Evolutionary conservation across 805 yeast species (phyloP).

Genomic region (Yarrowia deformans): DNA sequence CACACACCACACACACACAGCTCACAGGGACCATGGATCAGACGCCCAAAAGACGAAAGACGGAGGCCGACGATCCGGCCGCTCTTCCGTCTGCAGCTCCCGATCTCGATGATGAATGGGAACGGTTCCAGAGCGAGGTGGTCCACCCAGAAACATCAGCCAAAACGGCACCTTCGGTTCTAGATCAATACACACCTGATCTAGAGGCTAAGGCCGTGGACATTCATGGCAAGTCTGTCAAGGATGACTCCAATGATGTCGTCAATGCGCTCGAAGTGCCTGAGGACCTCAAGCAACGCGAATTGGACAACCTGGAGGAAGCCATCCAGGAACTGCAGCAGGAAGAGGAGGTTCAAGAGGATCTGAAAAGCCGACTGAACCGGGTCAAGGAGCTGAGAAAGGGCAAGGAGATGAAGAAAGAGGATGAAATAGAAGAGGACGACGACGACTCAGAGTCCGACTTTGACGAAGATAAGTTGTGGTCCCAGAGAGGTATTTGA

Average conservation of each 20-base stretch:
- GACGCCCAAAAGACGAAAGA: conserved; percentile 24
- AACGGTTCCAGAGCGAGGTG: conserved; percentile 29
- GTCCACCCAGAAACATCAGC: background rate
- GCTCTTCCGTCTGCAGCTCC: background rate
- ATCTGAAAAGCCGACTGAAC: conserved; percentile 3
- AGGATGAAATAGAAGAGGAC: background rate
- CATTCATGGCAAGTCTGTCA: conserved; percentile 14
- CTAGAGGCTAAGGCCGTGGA: conserved; percentile 22
- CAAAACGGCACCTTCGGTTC: conserved; percentile 6
- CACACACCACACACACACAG: background rate
- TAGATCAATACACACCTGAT: conserved; percentile 19
- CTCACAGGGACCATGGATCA: conserved; percentile 9
- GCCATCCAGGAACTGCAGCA: conserved; percentile 24
- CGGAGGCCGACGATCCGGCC: conserved; percentile 29
- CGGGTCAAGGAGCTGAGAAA: conserved; percentile 8
- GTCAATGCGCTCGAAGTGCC: conserved; percentile 8
- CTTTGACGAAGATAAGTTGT: conserved; percentile 25
- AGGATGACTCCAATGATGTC: background rate
- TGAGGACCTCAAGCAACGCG: conserved; percentile 20
- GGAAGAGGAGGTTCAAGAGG: conserved; percentile 20
- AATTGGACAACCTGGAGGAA: conserved; percentile 9
- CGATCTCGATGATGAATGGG: conserved; percentile 33
- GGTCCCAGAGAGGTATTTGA: conserved; percentile 23
- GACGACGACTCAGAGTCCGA: conserved; percentile 4
- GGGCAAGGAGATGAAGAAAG: background rate